Evolutionary conservation across 441 rosid species (phyloP).

Genomic region (Corymbia calophylla): DNA sequence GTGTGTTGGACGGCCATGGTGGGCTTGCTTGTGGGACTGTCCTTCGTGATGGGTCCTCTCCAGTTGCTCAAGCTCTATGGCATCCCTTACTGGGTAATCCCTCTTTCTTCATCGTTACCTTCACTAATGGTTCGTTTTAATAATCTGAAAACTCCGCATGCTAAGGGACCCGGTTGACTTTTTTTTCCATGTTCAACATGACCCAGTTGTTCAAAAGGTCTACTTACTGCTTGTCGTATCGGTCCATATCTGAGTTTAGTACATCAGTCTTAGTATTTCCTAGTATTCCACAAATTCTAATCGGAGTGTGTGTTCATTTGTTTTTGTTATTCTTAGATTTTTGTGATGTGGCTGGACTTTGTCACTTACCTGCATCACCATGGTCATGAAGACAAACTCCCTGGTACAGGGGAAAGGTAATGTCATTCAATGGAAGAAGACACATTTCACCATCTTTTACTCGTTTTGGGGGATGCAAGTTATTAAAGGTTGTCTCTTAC

Average conservation of each 20-base stretch:
- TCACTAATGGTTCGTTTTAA: neutral
- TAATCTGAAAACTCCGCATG: neutral
- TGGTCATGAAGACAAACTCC: constrained; percentile 69
- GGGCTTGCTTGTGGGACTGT: constrained; percentile 35
- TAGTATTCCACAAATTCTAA: neutral
- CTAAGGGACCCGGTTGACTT: neutral
- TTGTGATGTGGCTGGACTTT: constrained; percentile 76
- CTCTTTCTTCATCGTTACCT: neutral
- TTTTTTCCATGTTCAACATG: neutral
- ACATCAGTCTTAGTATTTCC: neutral
- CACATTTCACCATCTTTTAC: neutral
- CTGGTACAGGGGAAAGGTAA: constrained; percentile 98
- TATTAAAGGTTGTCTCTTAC: neutral
- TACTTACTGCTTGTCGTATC: neutral
- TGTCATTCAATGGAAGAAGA: neutral
- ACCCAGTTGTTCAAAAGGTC: neutral
- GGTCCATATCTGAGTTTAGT: neutral
- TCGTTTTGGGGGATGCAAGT: neutral
- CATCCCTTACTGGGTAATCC: constrained; percentile 65
- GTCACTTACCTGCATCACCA: constrained; percentile 96
- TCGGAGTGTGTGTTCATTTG: neutral
- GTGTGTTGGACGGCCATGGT: constrained; percentile 59
- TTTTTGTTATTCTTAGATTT: constrained; percentile 31
- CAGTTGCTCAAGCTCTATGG: constrained; percentile 67
- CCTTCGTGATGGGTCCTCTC: constrained; percentile 47